phyloP scores from a whole-genome alignment of 2,329 filamentous ascomycete species.

The Colletotrichum spinosum region DNA sequence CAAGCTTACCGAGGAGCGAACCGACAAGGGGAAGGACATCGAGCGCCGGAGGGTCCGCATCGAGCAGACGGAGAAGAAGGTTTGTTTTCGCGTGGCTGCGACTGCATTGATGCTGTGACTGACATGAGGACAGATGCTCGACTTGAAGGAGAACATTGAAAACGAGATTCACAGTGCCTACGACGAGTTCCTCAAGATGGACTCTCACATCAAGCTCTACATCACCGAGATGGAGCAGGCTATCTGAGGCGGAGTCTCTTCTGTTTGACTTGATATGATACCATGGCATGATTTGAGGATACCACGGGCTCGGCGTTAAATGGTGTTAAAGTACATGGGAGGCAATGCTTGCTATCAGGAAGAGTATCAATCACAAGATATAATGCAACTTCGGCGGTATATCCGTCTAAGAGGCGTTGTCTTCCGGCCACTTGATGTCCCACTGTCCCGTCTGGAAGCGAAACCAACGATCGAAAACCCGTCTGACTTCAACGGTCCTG shows the following conservation, averaged over 20 bases:
- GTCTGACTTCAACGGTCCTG: slow-evolving; percentile 66
- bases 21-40: slow-evolving; percentile 90
- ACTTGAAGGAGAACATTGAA: slow-evolving; percentile 97
- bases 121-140: slow-evolving; percentile 80
- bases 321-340: slow-evolving; percentile 38
- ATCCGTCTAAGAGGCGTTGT: neutral
- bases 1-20: slow-evolving; percentile 84
- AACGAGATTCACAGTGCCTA: slow-evolving; percentile 90
- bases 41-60: slow-evolving; percentile 93
- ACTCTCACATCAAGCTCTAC: slow-evolving; percentile 96
- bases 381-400: neutral
- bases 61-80: slow-evolving; percentile 99
- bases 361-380: neutral
- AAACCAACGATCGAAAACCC: slow-evolving; percentile 76
- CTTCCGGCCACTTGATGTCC: slow-evolving; percentile 39
- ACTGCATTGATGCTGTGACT: slow-evolving; percentile 35
- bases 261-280: slow-evolving; percentile 16
- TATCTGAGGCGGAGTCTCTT: slow-evolving; percentile 53
- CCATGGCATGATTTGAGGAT: slow-evolving; percentile 41
- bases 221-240: slow-evolving; percentile 99
- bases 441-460: slow-evolving; percentile 56
- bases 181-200: slow-evolving; percentile 97
- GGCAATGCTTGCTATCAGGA: neutral
- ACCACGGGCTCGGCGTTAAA: slow-evolving; percentile 56
- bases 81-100: slow-evolving; percentile 52